Evolutionary conservation across 2,329 filamentous ascomycete genomes (phyloP), one percentile per base, ranked within the genome.

Genomic region (Emydomyces testavorans): DNA sequence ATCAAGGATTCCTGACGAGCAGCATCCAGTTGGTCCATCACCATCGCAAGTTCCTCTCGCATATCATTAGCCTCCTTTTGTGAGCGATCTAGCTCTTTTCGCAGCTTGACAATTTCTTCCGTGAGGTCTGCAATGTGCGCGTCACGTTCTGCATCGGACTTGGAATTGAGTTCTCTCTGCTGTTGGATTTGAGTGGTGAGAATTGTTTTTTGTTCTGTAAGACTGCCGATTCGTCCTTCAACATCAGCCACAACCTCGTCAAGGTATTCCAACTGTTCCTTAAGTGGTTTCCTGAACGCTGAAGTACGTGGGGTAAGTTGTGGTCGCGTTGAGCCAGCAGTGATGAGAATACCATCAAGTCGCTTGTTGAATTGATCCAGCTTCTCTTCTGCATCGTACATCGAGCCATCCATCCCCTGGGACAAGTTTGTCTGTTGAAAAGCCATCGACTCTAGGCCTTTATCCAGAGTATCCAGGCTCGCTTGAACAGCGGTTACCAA

Each of bases 131-230:
- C 62, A 32, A 73, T 68, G 50, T 71, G 67, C 15, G 66, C 65
- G 55, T 74, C 71, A 41, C 74, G 71, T 55, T 76, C 65, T 11
- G 71, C 72, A 56, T 94, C 87, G 1, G 86, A 88, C 60, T 89
- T 89, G 69, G 76, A 88, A 67, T 94, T 94, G 49, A 95, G 76
- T 60, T 94, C 87, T 50, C 89, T 83, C 66, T 96, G 90, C 62
- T 96, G 89, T 68, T 94, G 90, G 59, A 95, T 90, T 63, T 96
- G 89, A 36, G 88, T 80, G 59, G 90, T 83, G 6, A 96, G 74
- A 18, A 94, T 89, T 41, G 80, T 79, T 62, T 94, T 93, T 62
- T 96, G 89, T 57, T 94, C 85, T 52, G 85, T 82, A 29, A 95
- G 71, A 16, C 78, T 78, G 15, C 81, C 83, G n/a, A 86, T 78